Conservation (phyloP, 306 rosid species). For the Sesbania bispinosa region DNA sequence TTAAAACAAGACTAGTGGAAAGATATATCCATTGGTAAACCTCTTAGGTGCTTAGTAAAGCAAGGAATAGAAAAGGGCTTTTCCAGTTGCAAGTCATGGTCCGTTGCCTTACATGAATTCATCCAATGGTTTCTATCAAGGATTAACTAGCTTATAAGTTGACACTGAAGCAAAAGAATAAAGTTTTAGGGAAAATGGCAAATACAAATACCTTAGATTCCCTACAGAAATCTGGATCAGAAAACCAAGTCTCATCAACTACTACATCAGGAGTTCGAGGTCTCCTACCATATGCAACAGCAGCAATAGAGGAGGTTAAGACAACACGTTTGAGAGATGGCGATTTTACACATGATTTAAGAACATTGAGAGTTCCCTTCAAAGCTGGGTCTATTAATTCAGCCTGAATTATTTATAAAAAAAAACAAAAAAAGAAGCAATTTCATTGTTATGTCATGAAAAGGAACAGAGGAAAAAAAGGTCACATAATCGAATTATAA, state of each 20-base stretch:
- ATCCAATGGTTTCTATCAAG: not conserved
- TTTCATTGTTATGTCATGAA: not conserved
- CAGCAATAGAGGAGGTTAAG: conserved; percentile 31
- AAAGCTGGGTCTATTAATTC: conserved; percentile 33
- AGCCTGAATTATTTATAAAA: not conserved
- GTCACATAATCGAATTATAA: not conserved
- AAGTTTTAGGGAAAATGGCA: not conserved
- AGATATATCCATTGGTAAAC: no score
- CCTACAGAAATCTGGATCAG: conserved; percentile 24
- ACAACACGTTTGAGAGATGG: conserved; percentile 30
- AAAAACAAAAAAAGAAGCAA: not conserved
- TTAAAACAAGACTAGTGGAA: no score
- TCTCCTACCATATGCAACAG: conserved; percentile 17
- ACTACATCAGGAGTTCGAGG: conserved; percentile 30
- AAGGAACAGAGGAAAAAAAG: not conserved
- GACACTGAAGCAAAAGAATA: not conserved
- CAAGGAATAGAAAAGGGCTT: no score
- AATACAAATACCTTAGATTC: conserved; percentile 22
- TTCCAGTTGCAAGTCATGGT: not conserved
- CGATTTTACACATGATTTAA: conserved; percentile 22
- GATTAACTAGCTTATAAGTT: not conserved
- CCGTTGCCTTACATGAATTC: not conserved
- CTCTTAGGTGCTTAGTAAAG: no score
- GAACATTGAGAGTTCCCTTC: conserved; percentile 36
- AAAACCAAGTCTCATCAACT: conserved; percentile 40